These are phyloP conservation scores for Epichloe glyceriae DNA, from an alignment of 2,329 filamentous ascomycete genomes.

Conservation along the genomic window DNA sequence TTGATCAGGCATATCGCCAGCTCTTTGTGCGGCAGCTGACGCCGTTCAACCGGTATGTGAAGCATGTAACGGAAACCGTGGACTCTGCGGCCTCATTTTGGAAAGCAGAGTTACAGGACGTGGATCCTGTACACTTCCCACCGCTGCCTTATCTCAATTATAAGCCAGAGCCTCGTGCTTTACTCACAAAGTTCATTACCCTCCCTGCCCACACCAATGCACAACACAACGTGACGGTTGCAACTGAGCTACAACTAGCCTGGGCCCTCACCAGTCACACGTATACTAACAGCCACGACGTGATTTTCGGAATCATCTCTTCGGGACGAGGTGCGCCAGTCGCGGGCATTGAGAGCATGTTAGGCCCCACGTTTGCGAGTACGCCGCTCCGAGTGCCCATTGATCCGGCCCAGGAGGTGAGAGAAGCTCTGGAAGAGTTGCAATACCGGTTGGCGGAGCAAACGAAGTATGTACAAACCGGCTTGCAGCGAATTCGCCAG, in stretches of 20 bases:
- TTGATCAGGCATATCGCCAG: neutral
- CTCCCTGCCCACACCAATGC: too few relatives aligned
- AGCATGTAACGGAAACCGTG: neutral
- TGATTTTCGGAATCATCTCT: neutral
- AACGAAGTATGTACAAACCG: neutral
- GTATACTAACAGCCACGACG: neutral
- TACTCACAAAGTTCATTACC: neutral
- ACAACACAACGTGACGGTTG: neutral
- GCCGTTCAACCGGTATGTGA: neutral
- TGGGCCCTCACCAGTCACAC: neutral
- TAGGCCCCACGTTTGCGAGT: neutral
- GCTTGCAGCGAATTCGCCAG: neutral
- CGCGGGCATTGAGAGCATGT: neutral
- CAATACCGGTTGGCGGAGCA: neutral
- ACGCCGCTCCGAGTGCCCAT: neutral
- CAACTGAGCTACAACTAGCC: neutral
- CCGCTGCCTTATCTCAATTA: neutral
- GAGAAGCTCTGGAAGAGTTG: neutral
- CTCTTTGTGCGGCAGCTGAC: neutral
- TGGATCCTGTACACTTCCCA: neutral
- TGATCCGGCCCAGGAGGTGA: neutral
- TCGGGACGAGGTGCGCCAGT: neutral
- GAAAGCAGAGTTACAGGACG: neutral
- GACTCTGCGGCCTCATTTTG: neutral
- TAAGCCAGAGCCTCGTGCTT: neutral